Conservation (phyloP, 306 rosid genomes). For the Ziziphus jujuba region DNA sequence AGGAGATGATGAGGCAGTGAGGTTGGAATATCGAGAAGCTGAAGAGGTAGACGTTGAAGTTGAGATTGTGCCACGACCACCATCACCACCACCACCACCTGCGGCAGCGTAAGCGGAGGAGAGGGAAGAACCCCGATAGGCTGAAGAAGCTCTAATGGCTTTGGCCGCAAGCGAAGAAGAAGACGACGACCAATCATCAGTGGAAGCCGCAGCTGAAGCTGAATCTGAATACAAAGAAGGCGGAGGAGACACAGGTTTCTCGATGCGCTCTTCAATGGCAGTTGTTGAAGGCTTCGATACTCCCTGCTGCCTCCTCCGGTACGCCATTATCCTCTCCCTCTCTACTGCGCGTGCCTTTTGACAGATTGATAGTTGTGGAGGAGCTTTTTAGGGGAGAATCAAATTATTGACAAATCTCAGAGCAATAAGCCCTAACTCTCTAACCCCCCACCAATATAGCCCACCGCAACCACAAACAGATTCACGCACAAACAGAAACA, state of each 20-base stretch:
- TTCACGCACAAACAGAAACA: not conserved
- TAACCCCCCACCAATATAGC: not conserved
- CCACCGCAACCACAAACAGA: not conserved
- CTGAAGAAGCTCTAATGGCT: constrained; percentile 90
- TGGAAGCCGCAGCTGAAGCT: not conserved
- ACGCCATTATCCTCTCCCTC: constrained; percentile 52
- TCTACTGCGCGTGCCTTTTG: not conserved
- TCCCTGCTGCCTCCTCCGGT: constrained; percentile 64
- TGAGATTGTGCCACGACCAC: not conserved
- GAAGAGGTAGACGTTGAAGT: constrained; percentile 29
- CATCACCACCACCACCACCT: constrained; percentile 14
- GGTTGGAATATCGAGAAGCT: constrained; percentile 35
- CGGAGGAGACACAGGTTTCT: constrained; percentile 32
- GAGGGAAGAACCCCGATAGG: constrained; percentile 80
- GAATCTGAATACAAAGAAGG: constrained; percentile 7
- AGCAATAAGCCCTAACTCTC: constrained; percentile 4
- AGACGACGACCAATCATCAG: constrained; percentile 36
- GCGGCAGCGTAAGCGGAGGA: constrained; percentile 80
- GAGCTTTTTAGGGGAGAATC: not conserved
- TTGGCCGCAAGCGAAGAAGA: constrained; percentile 83
- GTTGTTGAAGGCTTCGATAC: constrained; percentile 26
- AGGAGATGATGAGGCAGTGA: constrained; percentile 9
- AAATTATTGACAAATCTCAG: not conserved
- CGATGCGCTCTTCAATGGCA: constrained; percentile 23
- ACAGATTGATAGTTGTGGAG: not conserved